Conservation (phyloP, 1,139 yeast genomes). For the Citeromyces siamensis region DNA sequence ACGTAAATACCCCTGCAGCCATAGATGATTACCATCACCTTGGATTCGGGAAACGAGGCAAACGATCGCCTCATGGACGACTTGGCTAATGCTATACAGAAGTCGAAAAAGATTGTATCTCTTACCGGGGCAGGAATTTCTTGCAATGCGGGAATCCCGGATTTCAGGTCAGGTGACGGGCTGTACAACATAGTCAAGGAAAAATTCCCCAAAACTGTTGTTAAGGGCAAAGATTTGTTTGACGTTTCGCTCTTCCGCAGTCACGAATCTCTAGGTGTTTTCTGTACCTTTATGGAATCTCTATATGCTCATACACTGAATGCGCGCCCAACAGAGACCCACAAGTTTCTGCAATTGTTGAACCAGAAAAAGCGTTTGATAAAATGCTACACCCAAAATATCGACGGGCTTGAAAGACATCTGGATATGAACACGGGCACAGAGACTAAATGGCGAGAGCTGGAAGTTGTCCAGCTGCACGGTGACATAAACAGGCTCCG, state of each 20-base stretch:
- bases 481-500: conserved; percentile 71
- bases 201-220: conserved; percentile 39
- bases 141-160: conserved; percentile 95
- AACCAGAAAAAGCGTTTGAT: conserved; percentile 57
- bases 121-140: conserved; percentile 94
- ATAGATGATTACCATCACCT: conserved; percentile 13
- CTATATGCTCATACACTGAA: conserved; percentile 46
- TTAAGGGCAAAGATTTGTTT: conserved; percentile 79
- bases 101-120: conserved; percentile 35
- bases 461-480: conserved; percentile 81
- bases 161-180: conserved; percentile 78
- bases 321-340: conserved; percentile 80
- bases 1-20: no score
- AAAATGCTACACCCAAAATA: conserved; percentile 78
- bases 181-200: conserved; percentile 63
- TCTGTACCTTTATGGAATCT: conserved; percentile 74
- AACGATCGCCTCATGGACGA: conserved; percentile 7
- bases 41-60: conserved; percentile 9
- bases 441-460: conserved; percentile 38
- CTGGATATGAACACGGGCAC: conserved; percentile 19
- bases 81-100: conserved; percentile 11
- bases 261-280: conserved; percentile 46
- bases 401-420: conserved; percentile 52
- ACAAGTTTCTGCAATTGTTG: conserved; percentile 56
- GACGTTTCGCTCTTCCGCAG: conserved; percentile 74